Conservation (phyloP, 2,329 filamentous ascomycete genomes). For the Ophiosphaerella narmari region DNA sequence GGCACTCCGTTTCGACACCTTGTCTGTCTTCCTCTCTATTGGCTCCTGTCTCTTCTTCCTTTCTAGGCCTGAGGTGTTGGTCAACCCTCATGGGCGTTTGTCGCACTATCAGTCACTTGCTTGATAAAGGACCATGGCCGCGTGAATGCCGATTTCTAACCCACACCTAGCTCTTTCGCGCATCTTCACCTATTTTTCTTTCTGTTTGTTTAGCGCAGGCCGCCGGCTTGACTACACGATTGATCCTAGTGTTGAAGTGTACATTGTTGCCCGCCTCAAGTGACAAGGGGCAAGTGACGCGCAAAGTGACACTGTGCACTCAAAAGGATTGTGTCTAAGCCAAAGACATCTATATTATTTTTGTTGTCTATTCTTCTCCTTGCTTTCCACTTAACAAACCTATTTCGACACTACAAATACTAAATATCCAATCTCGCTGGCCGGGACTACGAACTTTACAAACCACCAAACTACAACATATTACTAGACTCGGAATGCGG, state of each 20-base stretch:
- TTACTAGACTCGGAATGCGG: conserved; percentile 21
- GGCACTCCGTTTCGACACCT: conserved; percentile 43
- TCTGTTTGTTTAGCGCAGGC: conserved; percentile 20
- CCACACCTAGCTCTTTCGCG: conserved; percentile 20
- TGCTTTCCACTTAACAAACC: no score
- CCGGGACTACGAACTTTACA: conserved; percentile 2
- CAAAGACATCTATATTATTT: no score
- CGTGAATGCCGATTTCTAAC: conserved; percentile 17
- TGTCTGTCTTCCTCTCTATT: conserved; percentile 34
- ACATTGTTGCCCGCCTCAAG: conserved; percentile 9
- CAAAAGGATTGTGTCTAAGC: no score
- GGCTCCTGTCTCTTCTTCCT: conserved; percentile 35
- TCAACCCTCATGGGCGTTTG: conserved; percentile 29
- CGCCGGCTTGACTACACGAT: conserved; percentile 32
- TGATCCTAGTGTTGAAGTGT: conserved; percentile 11
- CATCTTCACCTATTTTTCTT: conserved; percentile 18
- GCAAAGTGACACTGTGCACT: no score
- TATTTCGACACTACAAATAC: background rate
- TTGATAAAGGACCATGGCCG: conserved; percentile 37
- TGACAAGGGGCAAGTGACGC: conserved; percentile 25
- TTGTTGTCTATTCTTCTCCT: no score
- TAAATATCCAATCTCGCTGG: conserved; percentile 4
- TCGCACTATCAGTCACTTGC: conserved; percentile 35
- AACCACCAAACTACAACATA: background rate
- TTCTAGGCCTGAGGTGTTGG: conserved; percentile 23